These are phyloP conservation scores for Papiliotrema fonsecae DNA, from an alignment of 1,284 basidiomycete genomes.

Conservation along the genomic window DNA sequence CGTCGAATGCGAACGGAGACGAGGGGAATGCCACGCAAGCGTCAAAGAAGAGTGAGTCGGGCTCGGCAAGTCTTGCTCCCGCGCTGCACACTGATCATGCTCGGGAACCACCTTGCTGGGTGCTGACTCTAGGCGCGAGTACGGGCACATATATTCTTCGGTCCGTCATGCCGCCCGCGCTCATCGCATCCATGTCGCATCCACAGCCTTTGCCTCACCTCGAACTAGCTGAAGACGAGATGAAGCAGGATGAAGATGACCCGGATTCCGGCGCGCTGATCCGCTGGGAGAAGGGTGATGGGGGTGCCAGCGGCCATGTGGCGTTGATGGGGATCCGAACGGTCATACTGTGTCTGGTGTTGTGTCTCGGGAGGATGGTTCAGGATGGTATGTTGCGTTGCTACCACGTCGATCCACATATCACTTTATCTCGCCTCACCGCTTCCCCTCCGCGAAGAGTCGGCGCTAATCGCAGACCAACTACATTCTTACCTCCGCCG, in stretches of 20 bases:
- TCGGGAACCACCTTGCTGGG: too few species aligned
- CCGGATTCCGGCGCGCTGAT: slow-evolving; percentile 42
- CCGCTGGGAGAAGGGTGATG: slow-evolving; percentile 43
- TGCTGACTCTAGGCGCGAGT: slow-evolving; percentile 10
- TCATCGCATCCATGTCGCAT: slow-evolving; percentile 27
- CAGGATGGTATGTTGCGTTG: slow-evolving; percentile 23
- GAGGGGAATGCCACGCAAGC: slow-evolving; percentile 13
- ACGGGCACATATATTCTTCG: slow-evolving; percentile 37
- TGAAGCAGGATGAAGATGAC: slow-evolving; percentile 8
- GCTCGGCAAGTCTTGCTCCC: background rate
- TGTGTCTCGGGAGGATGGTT: slow-evolving; percentile 31
- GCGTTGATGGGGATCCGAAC: slow-evolving; percentile 41
- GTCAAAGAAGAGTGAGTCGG: slow-evolving; percentile 16
- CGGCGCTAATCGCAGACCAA: slow-evolving; percentile 18
- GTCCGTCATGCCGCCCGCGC: slow-evolving; percentile 25
- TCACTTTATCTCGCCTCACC: too few species aligned
- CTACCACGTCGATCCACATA: background rate
- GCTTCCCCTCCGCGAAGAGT: too few species aligned
- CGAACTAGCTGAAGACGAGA: slow-evolving; percentile 10
- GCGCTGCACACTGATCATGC: too few species aligned
- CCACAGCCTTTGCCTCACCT: slow-evolving; percentile 23
- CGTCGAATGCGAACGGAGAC: slow-evolving; percentile 16
- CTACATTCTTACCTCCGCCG: slow-evolving; percentile 32
- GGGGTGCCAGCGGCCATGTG: slow-evolving; percentile 26
- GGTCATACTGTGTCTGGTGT: slow-evolving; percentile 42